phyloP scores from a whole-genome alignment of 179 eudicot species.

The Beta macrorhiza region DNA sequence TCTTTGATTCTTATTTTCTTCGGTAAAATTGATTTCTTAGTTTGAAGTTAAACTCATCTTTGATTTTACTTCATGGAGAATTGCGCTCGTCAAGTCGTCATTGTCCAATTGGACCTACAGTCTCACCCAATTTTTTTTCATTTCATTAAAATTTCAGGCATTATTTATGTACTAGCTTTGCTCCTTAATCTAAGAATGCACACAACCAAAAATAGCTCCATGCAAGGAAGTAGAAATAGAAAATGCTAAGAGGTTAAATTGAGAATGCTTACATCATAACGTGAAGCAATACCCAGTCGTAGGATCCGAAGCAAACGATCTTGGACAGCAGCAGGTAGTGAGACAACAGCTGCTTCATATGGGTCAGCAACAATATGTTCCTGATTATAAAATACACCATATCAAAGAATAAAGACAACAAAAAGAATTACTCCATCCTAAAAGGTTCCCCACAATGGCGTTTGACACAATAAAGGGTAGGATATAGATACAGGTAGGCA shows the following conservation, averaged over 20 bases:
- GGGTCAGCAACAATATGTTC: slow-evolving; percentile 49
- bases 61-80: no score
- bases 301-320: slow-evolving; percentile 72
- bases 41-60: no score
- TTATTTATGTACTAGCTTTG: not conserved
- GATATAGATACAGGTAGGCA: no score
- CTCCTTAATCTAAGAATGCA: not conserved
- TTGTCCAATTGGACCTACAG: no score
- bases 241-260: not conserved
- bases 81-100: no score
- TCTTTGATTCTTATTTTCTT: no score
- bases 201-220: not conserved
- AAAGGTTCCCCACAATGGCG: no score
- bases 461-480: no score
- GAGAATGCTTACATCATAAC: slow-evolving; percentile 57
- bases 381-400: slow-evolving; percentile 26
- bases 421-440: not conserved
- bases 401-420: not conserved
- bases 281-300: slow-evolving; percentile 72
- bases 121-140: no score
- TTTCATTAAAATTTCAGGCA: not conserved
- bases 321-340: slow-evolving; percentile 53
- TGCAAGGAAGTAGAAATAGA: not conserved
- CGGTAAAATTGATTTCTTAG: no score
- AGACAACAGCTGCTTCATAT: slow-evolving; percentile 67